Percentiles rank a stretch among this genome's conserved stretches.
phyloP scores from a whole-genome alignment of 2,329 filamentous ascomycete genomes.

The Penicillium glabrum region DNA sequence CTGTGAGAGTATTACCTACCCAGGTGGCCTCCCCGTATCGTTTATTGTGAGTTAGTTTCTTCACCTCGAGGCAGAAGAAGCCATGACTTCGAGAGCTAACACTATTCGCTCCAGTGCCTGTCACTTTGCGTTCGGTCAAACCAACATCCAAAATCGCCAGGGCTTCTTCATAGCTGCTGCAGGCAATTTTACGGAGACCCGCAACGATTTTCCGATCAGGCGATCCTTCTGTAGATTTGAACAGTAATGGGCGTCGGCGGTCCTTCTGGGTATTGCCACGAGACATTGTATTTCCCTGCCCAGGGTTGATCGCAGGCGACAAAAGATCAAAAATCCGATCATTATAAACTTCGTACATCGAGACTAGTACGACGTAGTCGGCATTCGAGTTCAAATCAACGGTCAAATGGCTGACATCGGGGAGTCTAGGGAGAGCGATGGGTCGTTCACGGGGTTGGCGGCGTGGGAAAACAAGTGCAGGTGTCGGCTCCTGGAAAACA shows the following conservation, averaged over 20 bases:
- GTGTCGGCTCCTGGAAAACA: conserved; percentile 56
- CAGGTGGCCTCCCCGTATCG: conserved; percentile 61
- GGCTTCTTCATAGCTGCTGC: conserved; percentile 77
- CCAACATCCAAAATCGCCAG: conserved; percentile 88
- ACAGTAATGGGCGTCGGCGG: conserved; percentile 77
- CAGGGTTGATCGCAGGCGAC: conserved; percentile 53
- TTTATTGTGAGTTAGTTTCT: conserved; percentile 64
- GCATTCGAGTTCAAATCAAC: conserved; percentile 66
- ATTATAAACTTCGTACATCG: conserved; percentile 99
- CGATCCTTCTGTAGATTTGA: conserved; percentile 86
- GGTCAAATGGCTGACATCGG: conserved; percentile 70
- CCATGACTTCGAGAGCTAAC: conserved; percentile 90
- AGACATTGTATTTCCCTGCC: conserved; percentile 38
- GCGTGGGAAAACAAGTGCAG: conserved; percentile 57
- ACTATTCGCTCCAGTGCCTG: conserved; percentile 90
- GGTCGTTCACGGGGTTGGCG: conserved; percentile 65
- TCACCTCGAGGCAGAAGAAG: conserved; percentile 94
- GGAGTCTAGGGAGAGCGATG: conserved; percentile 69
- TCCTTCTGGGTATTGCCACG: conserved; percentile 61
- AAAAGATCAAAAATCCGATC: conserved; percentile 95
- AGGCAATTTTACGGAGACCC: conserved; percentile 86
- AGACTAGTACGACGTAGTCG: conserved; percentile 85
- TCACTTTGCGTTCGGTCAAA: conserved; percentile 79
- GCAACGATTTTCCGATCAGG: conserved; percentile 93
- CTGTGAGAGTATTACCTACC: conserved; percentile 76